Conservation (phyloP, 176 grass and related monocot species). For the Lolium perenne region DNA sequence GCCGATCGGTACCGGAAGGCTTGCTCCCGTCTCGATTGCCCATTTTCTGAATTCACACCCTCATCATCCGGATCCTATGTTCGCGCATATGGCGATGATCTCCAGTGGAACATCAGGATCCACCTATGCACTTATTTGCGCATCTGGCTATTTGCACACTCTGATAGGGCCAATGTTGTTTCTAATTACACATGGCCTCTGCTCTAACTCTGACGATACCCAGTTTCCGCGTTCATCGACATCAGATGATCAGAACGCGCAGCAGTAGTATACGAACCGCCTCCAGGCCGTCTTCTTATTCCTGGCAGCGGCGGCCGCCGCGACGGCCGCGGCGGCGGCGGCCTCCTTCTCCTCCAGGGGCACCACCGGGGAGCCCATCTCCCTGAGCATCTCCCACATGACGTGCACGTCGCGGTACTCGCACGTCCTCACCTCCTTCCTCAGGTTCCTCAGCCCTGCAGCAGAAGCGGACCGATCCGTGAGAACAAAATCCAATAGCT, state of each 20-base stretch:
- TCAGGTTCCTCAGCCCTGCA: conserved; percentile 74
- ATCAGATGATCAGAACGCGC: conserved; percentile 48
- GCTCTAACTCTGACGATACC: no score
- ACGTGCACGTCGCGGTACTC: conserved; percentile 88
- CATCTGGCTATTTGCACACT: not conserved
- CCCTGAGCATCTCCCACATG: conserved; percentile 89
- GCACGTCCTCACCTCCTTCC: conserved; percentile 89
- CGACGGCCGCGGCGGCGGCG: conserved; percentile 41
- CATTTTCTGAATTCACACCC: not conserved
- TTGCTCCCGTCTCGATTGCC: no score
- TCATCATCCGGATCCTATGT: not conserved
- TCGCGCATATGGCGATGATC: not conserved
- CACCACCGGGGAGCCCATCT: conserved; percentile 45
- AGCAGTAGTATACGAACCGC: conserved; percentile 66
- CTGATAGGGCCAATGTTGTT: not conserved
- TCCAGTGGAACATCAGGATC: not conserved
- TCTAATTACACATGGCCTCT: conserved; percentile 9
- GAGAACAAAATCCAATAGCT: not conserved
- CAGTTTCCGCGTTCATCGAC: no score
- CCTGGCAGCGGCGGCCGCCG: conserved; percentile 47
- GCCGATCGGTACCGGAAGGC: no score
- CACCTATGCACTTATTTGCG: not conserved
- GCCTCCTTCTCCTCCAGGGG: conserved; percentile 52
- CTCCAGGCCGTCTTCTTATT: conserved; percentile 58
- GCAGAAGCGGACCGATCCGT: not conserved